phyloP scores from a whole-genome alignment of 83 land plant genomes.

The Diphasiastrum complanatum region DNA sequence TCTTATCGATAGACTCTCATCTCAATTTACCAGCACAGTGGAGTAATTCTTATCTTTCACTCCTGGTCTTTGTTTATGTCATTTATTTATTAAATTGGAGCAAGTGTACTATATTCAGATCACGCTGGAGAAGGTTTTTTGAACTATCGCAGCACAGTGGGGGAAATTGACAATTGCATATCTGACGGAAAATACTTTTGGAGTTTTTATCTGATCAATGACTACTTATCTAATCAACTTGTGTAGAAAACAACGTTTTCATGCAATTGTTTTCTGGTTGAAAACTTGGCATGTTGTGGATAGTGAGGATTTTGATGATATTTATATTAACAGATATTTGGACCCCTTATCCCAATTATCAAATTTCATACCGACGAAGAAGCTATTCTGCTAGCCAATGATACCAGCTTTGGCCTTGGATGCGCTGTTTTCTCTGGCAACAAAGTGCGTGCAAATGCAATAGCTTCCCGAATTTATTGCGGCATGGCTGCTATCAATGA shows the following conservation, averaged over 20 bases:
- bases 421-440: slow-evolving; percentile 88
- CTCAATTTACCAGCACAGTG: no score
- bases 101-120: no score
- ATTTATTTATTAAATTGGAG: no score
- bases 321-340: slow-evolving; percentile 97
- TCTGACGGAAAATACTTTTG: no score
- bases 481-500: slow-evolving; percentile 89
- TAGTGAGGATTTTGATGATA: background rate
- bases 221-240: no score
- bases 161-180: no score
- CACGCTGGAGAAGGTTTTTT: no score
- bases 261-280: background rate
- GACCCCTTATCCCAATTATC: slow-evolving; percentile 88
- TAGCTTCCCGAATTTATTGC: slow-evolving; percentile 71
- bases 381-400: slow-evolving; percentile 69
- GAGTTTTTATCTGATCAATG: no score
- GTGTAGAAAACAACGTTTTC: background rate
- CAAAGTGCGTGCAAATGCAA: slow-evolving; percentile 52
- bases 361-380: slow-evolving; percentile 80
- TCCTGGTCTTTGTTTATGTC: no score
- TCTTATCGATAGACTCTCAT: no score
- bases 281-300: background rate
- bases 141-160: no score
- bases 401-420: slow-evolving; percentile 80
- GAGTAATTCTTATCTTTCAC: no score